A percentile compares a stretch with the other conserved stretches of the same genome.
Conservation (phyloP, 129 eudicot species). For the Saussurea involucrata region DNA sequence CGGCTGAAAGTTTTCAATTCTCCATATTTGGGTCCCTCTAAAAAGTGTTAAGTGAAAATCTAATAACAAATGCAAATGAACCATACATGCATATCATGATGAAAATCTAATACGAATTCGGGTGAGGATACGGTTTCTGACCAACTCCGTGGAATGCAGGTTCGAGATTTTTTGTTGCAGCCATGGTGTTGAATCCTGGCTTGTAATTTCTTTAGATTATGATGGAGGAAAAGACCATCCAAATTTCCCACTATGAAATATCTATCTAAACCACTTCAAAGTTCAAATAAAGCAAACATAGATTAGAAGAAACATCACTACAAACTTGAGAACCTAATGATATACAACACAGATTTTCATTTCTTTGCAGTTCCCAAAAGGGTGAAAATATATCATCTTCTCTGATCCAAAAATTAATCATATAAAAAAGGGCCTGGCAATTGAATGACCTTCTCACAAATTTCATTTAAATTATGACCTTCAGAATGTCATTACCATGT, state of each 20-base stretch:
- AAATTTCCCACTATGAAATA: constrained; percentile 14
- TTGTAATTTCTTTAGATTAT: constrained; percentile 9
- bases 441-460: not conserved
- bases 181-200: constrained; percentile 43
- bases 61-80: constrained; percentile 8
- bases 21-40: constrained; percentile 95
- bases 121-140: constrained; percentile 82
- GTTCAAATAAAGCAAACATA: not conserved
- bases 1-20: constrained; percentile 87
- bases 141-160: constrained; percentile 99
- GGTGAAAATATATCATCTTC: not conserved
- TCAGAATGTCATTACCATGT: no score
- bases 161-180: constrained; percentile 87
- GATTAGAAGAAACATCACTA: not conserved
- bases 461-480: not conserved
- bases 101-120: not conserved
- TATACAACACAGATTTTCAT: constrained; percentile 1
- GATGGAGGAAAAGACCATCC: constrained; percentile 18
- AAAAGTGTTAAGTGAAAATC: constrained; percentile 52
- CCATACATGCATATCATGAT: not conserved
- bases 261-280: constrained; percentile 21
- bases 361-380: not conserved
- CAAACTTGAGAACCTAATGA: not conserved
- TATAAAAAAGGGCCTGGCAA: no score
- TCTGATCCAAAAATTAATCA: not conserved